A percentile compares a stretch with the other conserved stretches of the same genome.
Conservation (phyloP, 352 stramenopile genomes). For the Phytopythium oedochilum region DNA sequence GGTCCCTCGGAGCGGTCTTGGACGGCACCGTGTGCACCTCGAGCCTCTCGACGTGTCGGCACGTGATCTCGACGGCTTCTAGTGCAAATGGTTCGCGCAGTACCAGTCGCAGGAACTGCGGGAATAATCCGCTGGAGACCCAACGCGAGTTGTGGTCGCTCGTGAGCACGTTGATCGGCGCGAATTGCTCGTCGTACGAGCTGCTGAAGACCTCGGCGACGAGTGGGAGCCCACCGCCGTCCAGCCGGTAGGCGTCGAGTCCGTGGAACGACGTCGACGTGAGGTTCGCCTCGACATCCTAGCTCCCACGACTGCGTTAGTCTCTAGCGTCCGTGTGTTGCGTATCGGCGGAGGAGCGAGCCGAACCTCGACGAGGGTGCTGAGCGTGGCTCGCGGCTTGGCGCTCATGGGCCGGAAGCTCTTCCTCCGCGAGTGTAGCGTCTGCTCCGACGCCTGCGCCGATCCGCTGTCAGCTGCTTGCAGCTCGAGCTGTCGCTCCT, state of each 20-base stretch:
- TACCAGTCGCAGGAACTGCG: slow-evolving; percentile 62
- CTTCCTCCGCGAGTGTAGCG: slow-evolving; percentile 28
- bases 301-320: too few species aligned
- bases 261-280: slow-evolving; percentile 35
- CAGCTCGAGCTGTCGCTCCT: slow-evolving; percentile 13
- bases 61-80: slow-evolving; percentile 61
- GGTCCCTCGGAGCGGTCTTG: slow-evolving; percentile 20
- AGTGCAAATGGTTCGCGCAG: slow-evolving; percentile 58
- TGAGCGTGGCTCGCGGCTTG: slow-evolving; percentile 55
- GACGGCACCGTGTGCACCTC: slow-evolving; percentile 38
- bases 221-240: slow-evolving; percentile 26
- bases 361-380: slow-evolving; percentile 48
- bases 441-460: background rate
- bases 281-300: slow-evolving; percentile 54
- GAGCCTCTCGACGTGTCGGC: slow-evolving; percentile 54
- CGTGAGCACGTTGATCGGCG: slow-evolving; percentile 45
- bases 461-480: background rate
- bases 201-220: slow-evolving; percentile 64
- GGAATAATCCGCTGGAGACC: slow-evolving; percentile 70
- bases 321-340: too few species aligned
- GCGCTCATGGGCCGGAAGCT: slow-evolving; percentile 66
- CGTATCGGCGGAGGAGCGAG: too few species aligned
- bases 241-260: slow-evolving; percentile 30
- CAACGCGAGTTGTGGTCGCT: slow-evolving; percentile 54
- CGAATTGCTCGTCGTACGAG: slow-evolving; percentile 50